phyloP scores from a whole-genome alignment of 2,329 filamentous ascomycete species.

The Escovopsis sp. region DNA sequence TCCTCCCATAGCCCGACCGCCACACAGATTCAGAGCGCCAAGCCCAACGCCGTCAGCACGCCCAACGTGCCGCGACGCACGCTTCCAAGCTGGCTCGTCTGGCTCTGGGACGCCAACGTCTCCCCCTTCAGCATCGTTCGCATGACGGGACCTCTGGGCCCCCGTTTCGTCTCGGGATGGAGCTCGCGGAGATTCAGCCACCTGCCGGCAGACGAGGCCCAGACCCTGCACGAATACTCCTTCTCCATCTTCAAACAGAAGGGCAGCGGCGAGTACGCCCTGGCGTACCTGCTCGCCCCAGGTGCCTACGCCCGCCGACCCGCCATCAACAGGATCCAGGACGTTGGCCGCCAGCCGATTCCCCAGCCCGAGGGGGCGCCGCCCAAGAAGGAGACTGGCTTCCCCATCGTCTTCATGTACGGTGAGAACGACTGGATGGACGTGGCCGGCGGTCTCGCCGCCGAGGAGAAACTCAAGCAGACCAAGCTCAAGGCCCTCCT shows the following conservation, averaged over 20 bases:
- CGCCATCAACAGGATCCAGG: slow-evolving; percentile 72
- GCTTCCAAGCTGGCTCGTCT: slow-evolving; percentile 74
- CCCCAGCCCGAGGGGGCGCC: slow-evolving; percentile 13
- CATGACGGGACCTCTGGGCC: slow-evolving; percentile 76
- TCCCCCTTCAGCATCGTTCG: slow-evolving; percentile 88
- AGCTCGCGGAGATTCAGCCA: slow-evolving; percentile 85
- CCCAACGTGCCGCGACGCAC: slow-evolving; percentile 30
- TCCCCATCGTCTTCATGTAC: slow-evolving; percentile 87
- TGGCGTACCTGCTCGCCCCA: slow-evolving; percentile 84
- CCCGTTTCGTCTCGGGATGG: slow-evolving; percentile 88
- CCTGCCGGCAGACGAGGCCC: slow-evolving; percentile 62
- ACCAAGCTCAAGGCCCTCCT: slow-evolving; percentile 46
- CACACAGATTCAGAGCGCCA: slow-evolving; percentile 10
- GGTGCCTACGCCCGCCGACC: slow-evolving; percentile 84
- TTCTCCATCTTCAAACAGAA: slow-evolving; percentile 89
- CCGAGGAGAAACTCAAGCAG: slow-evolving; percentile 63
- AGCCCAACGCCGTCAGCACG: slow-evolving; percentile 25
- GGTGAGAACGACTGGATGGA: slow-evolving; percentile 99
- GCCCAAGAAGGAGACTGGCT: slow-evolving; percentile 40
- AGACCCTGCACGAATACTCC: slow-evolving; percentile 80
- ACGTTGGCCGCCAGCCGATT: slow-evolving; percentile 61
- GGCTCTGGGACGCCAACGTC: slow-evolving; percentile 93
- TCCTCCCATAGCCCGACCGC: slow-evolving; percentile 9
- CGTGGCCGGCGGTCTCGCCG: slow-evolving; percentile 65
- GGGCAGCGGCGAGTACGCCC: slow-evolving; percentile 84